Evolutionary conservation across 345 rosid species (phyloP).

Genomic region (Ailanthus altissimus): DNA sequence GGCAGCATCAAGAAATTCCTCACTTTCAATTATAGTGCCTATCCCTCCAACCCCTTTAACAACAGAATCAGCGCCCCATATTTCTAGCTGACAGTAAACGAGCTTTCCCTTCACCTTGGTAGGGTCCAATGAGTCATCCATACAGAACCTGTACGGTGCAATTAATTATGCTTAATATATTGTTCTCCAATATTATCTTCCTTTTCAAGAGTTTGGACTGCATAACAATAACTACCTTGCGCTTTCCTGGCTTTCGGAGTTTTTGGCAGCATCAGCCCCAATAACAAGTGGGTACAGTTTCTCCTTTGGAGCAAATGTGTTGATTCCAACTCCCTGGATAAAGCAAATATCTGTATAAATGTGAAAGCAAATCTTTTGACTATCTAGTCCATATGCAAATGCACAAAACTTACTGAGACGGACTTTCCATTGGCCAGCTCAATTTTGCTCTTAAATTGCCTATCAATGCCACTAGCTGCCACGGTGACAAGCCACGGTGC

Average conservation of each 20-base stretch:
- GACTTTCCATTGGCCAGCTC: conserved; percentile 64
- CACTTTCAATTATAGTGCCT: conserved; percentile 55
- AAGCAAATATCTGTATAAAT: background rate
- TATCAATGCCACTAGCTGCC: conserved; percentile 79
- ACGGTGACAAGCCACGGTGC: conserved; percentile 93
- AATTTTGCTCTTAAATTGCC: conserved; percentile 67
- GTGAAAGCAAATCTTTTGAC: background rate
- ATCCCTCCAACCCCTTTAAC: conserved; percentile 65
- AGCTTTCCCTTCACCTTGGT: conserved; percentile 75
- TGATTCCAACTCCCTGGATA: conserved; percentile 69
- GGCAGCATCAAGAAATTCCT: conserved; percentile 65
- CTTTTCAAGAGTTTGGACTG: background rate
- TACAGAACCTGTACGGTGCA: conserved; percentile 49
- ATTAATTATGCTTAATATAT: background rate
- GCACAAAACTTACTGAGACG: conserved; percentile 42
- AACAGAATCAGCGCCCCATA: conserved; percentile 60
- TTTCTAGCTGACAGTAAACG: conserved; percentile 50
- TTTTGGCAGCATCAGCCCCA: conserved; percentile 63
- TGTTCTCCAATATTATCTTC: background rate
- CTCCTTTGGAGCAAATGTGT: conserved; percentile 51
- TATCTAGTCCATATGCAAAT: background rate
- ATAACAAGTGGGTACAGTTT: conserved; percentile 66
- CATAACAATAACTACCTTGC: conserved; percentile 44
- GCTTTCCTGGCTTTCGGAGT: conserved; percentile 27
- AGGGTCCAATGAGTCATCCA: conserved; percentile 55